These are phyloP conservation scores for Volvox africanus DNA, from an alignment of 139 green algal species.

Conservation along the genomic window DNA sequence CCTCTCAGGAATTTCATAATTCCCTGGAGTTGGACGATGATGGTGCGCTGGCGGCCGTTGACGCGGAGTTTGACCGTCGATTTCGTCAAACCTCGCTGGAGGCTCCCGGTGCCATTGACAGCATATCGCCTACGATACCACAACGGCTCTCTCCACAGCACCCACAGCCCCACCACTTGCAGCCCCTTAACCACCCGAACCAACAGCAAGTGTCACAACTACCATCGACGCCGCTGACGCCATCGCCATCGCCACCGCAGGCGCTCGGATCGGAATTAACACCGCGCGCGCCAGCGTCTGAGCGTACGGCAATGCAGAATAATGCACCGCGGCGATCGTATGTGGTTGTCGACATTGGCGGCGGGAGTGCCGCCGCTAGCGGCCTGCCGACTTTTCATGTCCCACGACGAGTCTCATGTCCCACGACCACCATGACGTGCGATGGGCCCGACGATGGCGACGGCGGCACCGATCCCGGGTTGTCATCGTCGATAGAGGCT, in stretches of 20 bases:
- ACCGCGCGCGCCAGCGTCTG: not conserved
- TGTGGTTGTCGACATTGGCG: not conserved
- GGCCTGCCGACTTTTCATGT: not conserved
- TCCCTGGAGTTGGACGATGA: conserved; percentile 30
- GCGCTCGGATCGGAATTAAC: not conserved
- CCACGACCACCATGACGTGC: not conserved
- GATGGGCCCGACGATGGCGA: not conserved
- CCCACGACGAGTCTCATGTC: not conserved
- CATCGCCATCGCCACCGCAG: not conserved
- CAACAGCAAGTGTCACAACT: not conserved
- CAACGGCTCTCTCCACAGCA: not conserved
- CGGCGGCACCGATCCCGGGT: not conserved
- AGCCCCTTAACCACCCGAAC: not conserved
- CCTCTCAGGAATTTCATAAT: conserved; percentile 10
- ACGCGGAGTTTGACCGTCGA: conserved; percentile 42
- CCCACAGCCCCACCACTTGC: not conserved
- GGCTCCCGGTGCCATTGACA: not conserved
- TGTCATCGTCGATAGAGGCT: not conserved
- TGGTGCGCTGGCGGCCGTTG: conserved; percentile 33
- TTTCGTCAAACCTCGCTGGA: not conserved
- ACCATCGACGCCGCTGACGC: not conserved
- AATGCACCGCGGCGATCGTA: not conserved
- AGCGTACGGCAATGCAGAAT: not conserved
- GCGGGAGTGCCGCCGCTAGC: not conserved
- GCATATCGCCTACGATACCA: not conserved